Evolutionary conservation across 139 green algal genomes (phyloP).

Genomic region (Pycnococcus provasolii): DNA sequence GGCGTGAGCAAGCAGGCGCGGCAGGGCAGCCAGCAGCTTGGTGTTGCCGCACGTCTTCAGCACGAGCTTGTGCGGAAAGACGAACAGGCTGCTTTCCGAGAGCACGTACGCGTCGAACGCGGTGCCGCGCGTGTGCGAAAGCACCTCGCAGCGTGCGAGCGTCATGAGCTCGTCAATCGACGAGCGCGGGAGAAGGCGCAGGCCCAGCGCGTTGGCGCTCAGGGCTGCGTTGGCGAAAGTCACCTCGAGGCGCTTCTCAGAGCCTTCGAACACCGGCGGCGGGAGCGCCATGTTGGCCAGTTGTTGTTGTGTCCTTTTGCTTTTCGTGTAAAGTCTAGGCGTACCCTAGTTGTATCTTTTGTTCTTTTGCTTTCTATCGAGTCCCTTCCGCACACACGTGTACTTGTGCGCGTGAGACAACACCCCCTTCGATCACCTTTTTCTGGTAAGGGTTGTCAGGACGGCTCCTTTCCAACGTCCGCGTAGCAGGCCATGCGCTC

Average conservation of each 20-base stretch:
- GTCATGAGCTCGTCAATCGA: constrained; percentile 30
- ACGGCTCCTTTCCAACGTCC: too few species aligned
- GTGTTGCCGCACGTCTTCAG: constrained; percentile 99
- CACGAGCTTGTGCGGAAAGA: constrained; percentile 79
- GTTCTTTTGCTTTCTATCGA: too few species aligned
- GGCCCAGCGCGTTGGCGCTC: constrained; percentile 6
- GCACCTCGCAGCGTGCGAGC: constrained; percentile 81
- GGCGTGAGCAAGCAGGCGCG: constrained; percentile 61
- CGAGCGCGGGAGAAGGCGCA: constrained; percentile 24
- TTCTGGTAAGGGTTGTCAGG: too few species aligned
- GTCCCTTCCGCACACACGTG: too few species aligned
- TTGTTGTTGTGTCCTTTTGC: too few species aligned
- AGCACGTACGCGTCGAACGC: constrained; percentile 93
- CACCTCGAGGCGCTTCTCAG: constrained; percentile 88
- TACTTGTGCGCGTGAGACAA: too few species aligned
- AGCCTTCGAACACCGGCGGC: constrained; percentile 77
- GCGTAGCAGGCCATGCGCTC: too few species aligned
- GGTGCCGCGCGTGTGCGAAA: constrained; percentile 63
- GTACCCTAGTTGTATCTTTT: too few species aligned
- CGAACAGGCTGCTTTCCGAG: constrained; percentile 87
- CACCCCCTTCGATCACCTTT: too few species aligned
- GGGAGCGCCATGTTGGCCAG: constrained; percentile 6
- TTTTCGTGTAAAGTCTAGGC: too few species aligned
- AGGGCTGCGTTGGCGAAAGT: constrained; percentile 41
- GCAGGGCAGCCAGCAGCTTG: constrained; percentile 66